Conservation (phyloP, 352 stramenopile species). For the Phytophthora cactorum region DNA sequence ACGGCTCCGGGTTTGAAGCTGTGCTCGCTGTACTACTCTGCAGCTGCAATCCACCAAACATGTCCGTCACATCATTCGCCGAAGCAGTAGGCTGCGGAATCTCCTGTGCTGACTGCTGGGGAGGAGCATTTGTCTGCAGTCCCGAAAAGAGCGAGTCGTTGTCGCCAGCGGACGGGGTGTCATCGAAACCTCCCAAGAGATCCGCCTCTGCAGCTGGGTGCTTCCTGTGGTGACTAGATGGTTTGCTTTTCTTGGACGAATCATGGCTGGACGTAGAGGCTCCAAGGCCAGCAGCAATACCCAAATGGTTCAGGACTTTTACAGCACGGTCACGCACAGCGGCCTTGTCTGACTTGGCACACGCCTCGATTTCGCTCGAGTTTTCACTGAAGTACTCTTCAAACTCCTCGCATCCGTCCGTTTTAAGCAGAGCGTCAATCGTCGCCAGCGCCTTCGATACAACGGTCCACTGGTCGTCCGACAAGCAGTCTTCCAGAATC, state of each 20-base stretch:
- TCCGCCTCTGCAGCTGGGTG: slow-evolving; percentile 58
- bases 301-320: slow-evolving; percentile 73
- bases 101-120: slow-evolving; percentile 37
- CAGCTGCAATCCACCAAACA: slow-evolving; percentile 81
- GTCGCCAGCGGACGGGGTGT: slow-evolving; percentile 46
- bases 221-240: slow-evolving; percentile 45
- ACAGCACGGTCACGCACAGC: slow-evolving; percentile 78
- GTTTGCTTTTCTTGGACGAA: slow-evolving; percentile 39
- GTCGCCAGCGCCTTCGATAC: slow-evolving; percentile 94
- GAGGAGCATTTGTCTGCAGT: slow-evolving; percentile 49
- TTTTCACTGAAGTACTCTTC: slow-evolving; percentile 88
- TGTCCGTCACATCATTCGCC: slow-evolving; percentile 58
- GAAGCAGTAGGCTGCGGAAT: slow-evolving; percentile 25
- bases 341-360: slow-evolving; percentile 75
- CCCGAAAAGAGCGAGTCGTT: slow-evolving; percentile 65
- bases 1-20: slow-evolving; percentile 19
- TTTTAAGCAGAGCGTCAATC: slow-evolving; percentile 89
- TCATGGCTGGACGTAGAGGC: slow-evolving; percentile 33
- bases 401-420: slow-evolving; percentile 84
- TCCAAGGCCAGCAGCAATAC: slow-evolving; percentile 44
- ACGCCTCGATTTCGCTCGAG: slow-evolving; percentile 75
- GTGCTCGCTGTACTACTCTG: slow-evolving; percentile 49
- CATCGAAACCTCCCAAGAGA: slow-evolving; percentile 75
- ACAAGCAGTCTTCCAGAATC: slow-evolving; percentile 93
- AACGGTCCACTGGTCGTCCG: slow-evolving; percentile 90